Base-by-base conservation (phyloP, 352 stramenopile species). In the Plasmopara halstedii region DNA sequence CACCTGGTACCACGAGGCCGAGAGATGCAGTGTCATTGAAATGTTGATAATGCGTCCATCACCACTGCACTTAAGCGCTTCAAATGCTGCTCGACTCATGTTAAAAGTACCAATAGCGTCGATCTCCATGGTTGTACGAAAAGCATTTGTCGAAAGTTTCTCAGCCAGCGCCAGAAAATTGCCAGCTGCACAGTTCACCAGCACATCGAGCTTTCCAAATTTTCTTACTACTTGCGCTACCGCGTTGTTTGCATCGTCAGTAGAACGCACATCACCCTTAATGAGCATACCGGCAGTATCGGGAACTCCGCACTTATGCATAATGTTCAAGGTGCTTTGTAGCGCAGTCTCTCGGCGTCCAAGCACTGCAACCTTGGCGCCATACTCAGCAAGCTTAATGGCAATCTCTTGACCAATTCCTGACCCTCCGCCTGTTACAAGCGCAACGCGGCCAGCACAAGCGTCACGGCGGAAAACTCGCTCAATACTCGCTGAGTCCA, bases 51-150 rank as follows among this genome's bases (percentile, higher is more conserved):
- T 95, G 31, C 76, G 62, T 20, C 74, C 81, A 41, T 85, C 72
- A n/a, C 64, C 64, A 45, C 63, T 74, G 10, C 64, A 65, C 40
- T 80, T 80, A 32, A 98, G 70, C 15, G 67, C 64, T 6, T 79
- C 59, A 50, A 97, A 98, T 0, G 88, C 73, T 5, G 90, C 78
- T 49, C 79, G 69, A 40, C 67, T 90, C 88, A 98, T 98, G 64
- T 98, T 97, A 67, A 98, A 98, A 15, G 91, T 96, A 20, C 94
- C 95, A 22, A 97, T 71, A 11, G 90, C 65, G 69, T 98, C 95
- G 53, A 98, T 98, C 50, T 97, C 92, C 72, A 98, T 85, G 4
- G 98, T 94, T 6, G 95, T 98, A 43, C 84, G 85, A 67, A 98
- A 98, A 41, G 85, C 94, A 62, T 97, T 97, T 3, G 87, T 92